Conservation (phyloP, 2,329 filamentous ascomycete genomes). For the Cladosporium halotolerans region DNA sequence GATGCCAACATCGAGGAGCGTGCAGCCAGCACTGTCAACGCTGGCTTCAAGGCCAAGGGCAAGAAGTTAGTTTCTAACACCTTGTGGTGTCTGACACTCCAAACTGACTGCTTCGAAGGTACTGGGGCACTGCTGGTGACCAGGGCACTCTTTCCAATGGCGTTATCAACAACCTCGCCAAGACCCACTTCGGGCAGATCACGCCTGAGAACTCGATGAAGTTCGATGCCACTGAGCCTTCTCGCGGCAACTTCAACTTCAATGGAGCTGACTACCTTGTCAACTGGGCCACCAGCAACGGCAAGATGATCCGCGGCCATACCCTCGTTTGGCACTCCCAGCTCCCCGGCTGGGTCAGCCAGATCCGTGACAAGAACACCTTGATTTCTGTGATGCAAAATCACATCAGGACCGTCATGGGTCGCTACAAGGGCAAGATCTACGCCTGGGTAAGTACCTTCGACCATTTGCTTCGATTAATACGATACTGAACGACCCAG, state of each 20-base stretch:
- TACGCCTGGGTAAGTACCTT: conserved; percentile 44
- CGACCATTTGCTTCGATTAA: not conserved
- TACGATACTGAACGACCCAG: conserved; percentile 21
- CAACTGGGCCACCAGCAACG: conserved; percentile 51
- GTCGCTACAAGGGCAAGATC: conserved; percentile 58
- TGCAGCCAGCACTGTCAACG: conserved; percentile 43
- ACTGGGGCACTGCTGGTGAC: conserved; percentile 56
- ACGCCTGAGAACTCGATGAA: conserved; percentile 65
- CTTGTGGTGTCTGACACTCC: not conserved
- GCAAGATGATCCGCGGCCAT: conserved; percentile 58
- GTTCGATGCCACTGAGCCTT: conserved; percentile 53
- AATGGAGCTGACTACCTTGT: conserved; percentile 53
- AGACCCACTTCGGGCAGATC: conserved; percentile 56
- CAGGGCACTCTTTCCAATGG: conserved; percentile 45
- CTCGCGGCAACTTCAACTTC: conserved; percentile 50
- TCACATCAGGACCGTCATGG: conserved; percentile 54
- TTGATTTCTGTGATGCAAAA: conserved; percentile 53
- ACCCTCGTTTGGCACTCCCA: conserved; percentile 58
- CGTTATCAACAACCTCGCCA: conserved; percentile 52
- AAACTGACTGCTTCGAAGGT: conserved; percentile 27
- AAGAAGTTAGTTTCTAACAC: conserved; percentile 41
- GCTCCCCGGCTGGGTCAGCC: conserved; percentile 51
- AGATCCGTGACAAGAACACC: conserved; percentile 46
- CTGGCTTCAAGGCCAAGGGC: conserved; percentile 54
- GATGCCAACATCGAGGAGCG: conserved; percentile 6